phyloP scores from a whole-genome alignment of 164 flowering plant species.

The Cinnamomum chago region DNA sequence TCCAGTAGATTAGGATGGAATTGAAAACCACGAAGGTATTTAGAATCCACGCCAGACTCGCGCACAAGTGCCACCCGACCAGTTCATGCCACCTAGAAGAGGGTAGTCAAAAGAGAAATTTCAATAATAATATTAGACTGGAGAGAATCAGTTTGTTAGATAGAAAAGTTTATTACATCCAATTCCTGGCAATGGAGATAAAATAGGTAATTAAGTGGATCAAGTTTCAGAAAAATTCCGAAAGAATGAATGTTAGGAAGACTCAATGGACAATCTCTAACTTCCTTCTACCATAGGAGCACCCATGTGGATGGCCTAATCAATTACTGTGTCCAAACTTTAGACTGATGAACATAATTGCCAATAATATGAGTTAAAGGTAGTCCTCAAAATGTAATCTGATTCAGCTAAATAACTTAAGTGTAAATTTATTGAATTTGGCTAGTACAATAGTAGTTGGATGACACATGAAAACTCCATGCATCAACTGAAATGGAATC shows the following conservation, averaged over 20 bases:
- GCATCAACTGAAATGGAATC: background rate
- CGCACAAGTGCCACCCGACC: conserved; percentile 81
- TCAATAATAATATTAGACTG: background rate
- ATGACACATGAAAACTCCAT: background rate
- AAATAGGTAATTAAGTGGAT: too few species aligned
- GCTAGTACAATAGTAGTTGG: background rate
- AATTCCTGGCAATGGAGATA: background rate
- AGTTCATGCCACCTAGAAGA: conserved; percentile 81
- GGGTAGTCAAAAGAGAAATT: background rate
- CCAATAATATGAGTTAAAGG: too few species aligned
- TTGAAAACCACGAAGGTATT: conserved; percentile 63
- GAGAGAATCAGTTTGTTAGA: background rate
- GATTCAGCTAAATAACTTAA: too few species aligned
- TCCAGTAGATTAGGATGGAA: conserved; percentile 28
- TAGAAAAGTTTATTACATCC: background rate
- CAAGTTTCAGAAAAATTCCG: too few species aligned
- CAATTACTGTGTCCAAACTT: too few species aligned
- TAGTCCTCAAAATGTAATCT: too few species aligned
- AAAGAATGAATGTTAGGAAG: too few species aligned
- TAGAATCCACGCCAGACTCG: conserved; percentile 87
- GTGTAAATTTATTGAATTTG: too few species aligned
- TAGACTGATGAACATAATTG: too few species aligned
- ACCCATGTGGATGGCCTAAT: too few species aligned
- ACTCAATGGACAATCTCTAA: too few species aligned
- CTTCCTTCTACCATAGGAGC: too few species aligned